Evolutionary conservation across 108 stramenopile species (phyloP), one percentile per base, ranked within the genome.

Genomic region (Fragilaria radians): DNA sequence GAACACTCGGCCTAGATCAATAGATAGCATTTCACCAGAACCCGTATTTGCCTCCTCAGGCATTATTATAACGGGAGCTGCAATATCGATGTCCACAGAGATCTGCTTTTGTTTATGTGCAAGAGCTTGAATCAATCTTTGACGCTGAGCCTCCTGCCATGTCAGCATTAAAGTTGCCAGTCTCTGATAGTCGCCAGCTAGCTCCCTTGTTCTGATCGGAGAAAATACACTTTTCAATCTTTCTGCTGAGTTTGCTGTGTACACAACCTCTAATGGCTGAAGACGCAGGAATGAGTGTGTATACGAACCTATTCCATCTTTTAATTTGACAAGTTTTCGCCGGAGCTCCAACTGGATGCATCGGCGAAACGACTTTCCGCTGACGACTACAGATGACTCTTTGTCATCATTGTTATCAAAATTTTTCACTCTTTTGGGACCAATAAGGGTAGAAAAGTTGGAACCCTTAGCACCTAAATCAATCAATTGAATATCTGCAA

Each of bases 231-330:
- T 57, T 4, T 61, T 78, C 5, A 81, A 49, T 32, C 70, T 76
- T 67, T 83, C 80, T 32, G 79, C 75, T 18, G 82, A 73, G 22
- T 72, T 42, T 24, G 82, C 74, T 30, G 78, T 67, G 59, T 83
- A 87, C 4, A 81, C 72, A 45, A 83, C 63, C 63, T 87, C 82
- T 55, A 87, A 61, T 2, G 86, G 82, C 28, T 63, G 56, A 9
- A 87, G 52, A 9, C 65, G 71, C 9, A 83, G 34, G 19, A 57
- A 59, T 18, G 61, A 54, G 2, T 24, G 46, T 4, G 76, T 74
- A 11, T 60, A 71, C 0, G 78, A 70, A 14, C 36, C 36, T 11
- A 42, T 42, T 7, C 36, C 7, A 14, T 42, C 36, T 42, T 42
- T 7, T 11, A 42, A 42, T 11, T 14, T 7, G 14, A 14, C 46